Evolutionary conservation across 1,284 basidiomycete genomes (phyloP).

Genomic region (Fistulina hepatica): DNA sequence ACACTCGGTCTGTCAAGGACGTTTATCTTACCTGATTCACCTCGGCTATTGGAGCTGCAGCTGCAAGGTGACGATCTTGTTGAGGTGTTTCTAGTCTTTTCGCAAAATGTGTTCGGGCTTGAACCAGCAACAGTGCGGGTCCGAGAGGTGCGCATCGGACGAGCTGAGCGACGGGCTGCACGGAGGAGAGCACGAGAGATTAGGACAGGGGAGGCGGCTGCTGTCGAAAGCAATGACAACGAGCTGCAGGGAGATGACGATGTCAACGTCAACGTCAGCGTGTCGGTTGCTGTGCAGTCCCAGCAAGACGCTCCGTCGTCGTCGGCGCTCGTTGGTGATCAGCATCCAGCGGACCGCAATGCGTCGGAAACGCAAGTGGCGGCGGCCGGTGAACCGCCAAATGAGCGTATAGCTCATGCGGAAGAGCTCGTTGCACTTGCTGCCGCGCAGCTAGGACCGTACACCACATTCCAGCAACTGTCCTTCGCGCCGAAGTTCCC

Average conservation of each 20-base stretch:
- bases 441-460: slow-evolving; percentile 62
- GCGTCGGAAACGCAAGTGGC: slow-evolving; percentile 18
- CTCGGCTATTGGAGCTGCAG: slow-evolving; percentile 73
- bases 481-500: slow-evolving; percentile 75
- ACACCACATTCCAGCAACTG: slow-evolving; percentile 82
- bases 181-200: slow-evolving; percentile 61
- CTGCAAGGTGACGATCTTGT: slow-evolving; percentile 86
- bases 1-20: slow-evolving; percentile 73
- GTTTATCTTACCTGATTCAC: slow-evolving; percentile 82
- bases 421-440: slow-evolving; percentile 64
- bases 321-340: slow-evolving; percentile 30
- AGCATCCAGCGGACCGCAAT: slow-evolving; percentile 27
- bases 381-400: slow-evolving; percentile 15
- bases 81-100: slow-evolving; percentile 79
- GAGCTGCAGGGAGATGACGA: slow-evolving; percentile 47
- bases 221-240: slow-evolving; percentile 32
- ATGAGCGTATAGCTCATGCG: slow-evolving; percentile 25
- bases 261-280: slow-evolving; percentile 50
- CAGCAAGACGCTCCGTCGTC: slow-evolving; percentile 22
- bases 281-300: slow-evolving; percentile 35
- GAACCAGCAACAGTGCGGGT: slow-evolving; percentile 84
- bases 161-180: slow-evolving; percentile 74
- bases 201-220: slow-evolving; percentile 38
- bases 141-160: slow-evolving; percentile 79
- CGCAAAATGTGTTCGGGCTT: slow-evolving; percentile 80